Conservation (phyloP, 108 stramenopile genomes). For the Licmophora abbreviata region DNA sequence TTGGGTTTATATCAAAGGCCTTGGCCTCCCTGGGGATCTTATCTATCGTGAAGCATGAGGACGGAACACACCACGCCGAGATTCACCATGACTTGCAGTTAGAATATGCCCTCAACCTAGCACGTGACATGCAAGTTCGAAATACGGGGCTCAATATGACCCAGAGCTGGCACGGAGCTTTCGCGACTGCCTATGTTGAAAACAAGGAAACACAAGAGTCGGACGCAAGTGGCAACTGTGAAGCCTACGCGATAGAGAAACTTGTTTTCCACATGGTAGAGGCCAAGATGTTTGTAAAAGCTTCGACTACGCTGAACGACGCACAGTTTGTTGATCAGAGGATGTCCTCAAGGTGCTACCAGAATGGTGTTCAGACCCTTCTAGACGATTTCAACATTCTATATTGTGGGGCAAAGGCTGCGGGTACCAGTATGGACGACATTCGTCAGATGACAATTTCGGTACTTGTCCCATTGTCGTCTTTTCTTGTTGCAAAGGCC, state of each 20-base stretch:
- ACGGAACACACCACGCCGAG: constrained; percentile 8
- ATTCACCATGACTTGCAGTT: constrained; percentile 22
- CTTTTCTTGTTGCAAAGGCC: background rate
- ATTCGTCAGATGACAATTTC: too few species aligned
- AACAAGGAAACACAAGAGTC: constrained; percentile 5
- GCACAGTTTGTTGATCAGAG: constrained; percentile 40
- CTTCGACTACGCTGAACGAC: constrained; percentile 28
- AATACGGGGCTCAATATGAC: too few species aligned
- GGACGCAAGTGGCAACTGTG: constrained; percentile 2
- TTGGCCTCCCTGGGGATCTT: constrained; percentile 28
- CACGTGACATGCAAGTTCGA: constrained; percentile 10
- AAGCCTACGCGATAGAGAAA: constrained; percentile 31
- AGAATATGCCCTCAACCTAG: constrained; percentile 13
- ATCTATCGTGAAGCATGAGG: constrained; percentile 13
- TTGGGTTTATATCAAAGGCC: constrained; percentile 26
- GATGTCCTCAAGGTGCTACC: constrained; percentile 30
- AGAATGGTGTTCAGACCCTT: constrained; percentile 19
- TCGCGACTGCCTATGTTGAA: constrained; percentile 28
- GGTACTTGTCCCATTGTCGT: too few species aligned
- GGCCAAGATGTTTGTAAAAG: constrained; percentile 30
- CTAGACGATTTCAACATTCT: constrained; percentile 7
- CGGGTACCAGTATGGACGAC: too few species aligned
- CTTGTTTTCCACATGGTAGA: constrained; percentile 41
- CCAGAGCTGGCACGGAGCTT: constrained; percentile 32
- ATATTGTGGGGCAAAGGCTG: too few species aligned